phyloP scores from a whole-genome alignment of 2,329 filamentous ascomycete species.

The Huntiella bhutanensis region DNA sequence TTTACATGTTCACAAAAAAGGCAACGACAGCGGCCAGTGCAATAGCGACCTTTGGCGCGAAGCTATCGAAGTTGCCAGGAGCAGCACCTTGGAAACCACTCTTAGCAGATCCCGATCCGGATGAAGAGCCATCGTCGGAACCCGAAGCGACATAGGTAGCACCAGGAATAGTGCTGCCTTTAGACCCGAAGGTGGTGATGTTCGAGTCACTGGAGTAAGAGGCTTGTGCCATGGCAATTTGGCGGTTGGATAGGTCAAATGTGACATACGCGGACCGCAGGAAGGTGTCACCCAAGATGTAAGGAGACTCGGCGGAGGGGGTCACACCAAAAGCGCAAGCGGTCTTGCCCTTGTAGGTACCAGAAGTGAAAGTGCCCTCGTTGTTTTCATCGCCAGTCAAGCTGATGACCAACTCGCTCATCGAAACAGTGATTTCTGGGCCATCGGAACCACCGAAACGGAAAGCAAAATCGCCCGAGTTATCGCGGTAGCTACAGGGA shows the following conservation, averaged over 20 bases:
- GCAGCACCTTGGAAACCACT: conserved; percentile 5
- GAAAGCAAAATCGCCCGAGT: conserved; percentile 33
- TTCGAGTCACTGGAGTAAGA: conserved; percentile 35
- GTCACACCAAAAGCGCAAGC: conserved; percentile 39
- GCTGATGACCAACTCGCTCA: conserved; percentile 37
- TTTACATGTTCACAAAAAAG: not conserved
- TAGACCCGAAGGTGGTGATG: conserved; percentile 30
- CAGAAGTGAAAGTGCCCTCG: conserved; percentile 19
- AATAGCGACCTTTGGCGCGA: not conserved
- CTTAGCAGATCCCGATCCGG: conserved; percentile 3
- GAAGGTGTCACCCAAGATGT: conserved; percentile 38
- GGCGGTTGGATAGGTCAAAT: conserved; percentile 38
- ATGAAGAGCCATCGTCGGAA: not conserved
- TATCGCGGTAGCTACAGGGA: conserved; percentile 28
- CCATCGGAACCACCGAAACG: conserved; percentile 30
- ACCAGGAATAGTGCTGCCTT: conserved; percentile 28
- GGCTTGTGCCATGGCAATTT: conserved; percentile 34
- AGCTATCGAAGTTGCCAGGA: not conserved
- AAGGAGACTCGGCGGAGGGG: conserved; percentile 24
- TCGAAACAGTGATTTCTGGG: conserved; percentile 30
- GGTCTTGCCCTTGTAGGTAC: conserved; percentile 23
- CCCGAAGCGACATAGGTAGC: conserved; percentile 3
- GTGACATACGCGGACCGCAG: conserved; percentile 41
- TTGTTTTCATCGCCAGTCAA: conserved; percentile 18
- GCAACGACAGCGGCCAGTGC: not conserved